Evolutionary conservation across 495 filamentous ascomycete species (phyloP).

Genomic region (Penicillium canescens): DNA sequence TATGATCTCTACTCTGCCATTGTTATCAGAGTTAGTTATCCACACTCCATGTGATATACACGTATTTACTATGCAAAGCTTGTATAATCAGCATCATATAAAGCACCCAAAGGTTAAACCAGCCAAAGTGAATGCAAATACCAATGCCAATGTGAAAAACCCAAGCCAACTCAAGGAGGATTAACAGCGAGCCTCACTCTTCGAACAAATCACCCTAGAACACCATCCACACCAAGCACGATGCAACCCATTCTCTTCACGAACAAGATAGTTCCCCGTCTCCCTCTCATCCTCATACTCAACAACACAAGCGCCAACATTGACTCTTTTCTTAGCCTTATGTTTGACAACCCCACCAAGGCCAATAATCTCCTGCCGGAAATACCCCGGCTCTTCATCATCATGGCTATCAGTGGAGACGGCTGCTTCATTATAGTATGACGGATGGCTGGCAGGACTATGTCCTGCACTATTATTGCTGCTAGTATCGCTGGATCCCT

Average conservation of each 20-base stretch:
- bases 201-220: constrained; percentile 40
- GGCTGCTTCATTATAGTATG: constrained; percentile 12
- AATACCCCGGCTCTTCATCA: constrained; percentile 65
- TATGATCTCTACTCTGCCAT: no score
- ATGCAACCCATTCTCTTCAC: constrained; percentile 50
- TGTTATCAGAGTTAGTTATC: neutral
- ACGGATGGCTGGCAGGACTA: constrained; percentile 15
- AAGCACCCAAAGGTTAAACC: neutral
- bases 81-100: neutral
- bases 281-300: constrained; percentile 80
- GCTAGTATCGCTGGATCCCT: constrained; percentile 32
- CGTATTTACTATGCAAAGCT: neutral
- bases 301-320: constrained; percentile 76
- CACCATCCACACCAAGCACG: constrained; percentile 58
- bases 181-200: constrained; percentile 15
- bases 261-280: constrained; percentile 62
- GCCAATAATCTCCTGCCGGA: constrained; percentile 81
- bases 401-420: constrained; percentile 28
- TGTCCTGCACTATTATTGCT: constrained; percentile 6
- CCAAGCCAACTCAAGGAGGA: neutral
- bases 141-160: neutral
- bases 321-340: constrained; percentile 72
- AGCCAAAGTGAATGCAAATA: neutral
- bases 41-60: neutral
- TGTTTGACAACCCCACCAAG: constrained; percentile 83